Evolutionary conservation across 371 early-diverging fungal species (phyloP).

Genomic region (Rhizopus delemar): DNA sequence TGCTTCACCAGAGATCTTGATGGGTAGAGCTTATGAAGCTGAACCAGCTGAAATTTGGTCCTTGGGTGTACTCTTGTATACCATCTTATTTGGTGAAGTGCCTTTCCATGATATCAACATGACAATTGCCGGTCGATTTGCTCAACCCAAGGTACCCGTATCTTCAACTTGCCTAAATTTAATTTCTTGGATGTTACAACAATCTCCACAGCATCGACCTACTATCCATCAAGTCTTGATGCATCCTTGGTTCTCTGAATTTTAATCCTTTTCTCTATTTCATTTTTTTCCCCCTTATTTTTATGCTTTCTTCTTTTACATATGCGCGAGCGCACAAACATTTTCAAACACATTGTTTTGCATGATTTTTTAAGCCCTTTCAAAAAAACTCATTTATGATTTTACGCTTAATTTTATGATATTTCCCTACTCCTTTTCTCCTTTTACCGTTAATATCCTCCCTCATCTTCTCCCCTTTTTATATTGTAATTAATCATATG

Average conservation of each 20-base stretch:
- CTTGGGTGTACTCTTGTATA: conserved; percentile 76
- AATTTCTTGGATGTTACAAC: conserved; percentile 66
- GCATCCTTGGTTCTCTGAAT: conserved; percentile 64
- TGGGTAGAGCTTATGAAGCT: conserved; percentile 67
- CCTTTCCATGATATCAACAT: conserved; percentile 66
- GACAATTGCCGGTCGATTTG: conserved; percentile 47
- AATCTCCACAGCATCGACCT: conserved; percentile 56
- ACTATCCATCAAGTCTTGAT: conserved; percentile 61
- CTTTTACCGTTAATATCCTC: too few species aligned
- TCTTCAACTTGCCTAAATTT: conserved; percentile 59
- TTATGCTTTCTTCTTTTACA: not conserved
- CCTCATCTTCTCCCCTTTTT: not conserved
- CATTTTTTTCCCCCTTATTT: not conserved
- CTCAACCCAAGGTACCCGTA: conserved; percentile 42
- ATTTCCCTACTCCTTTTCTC: not conserved
- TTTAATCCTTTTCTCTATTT: conserved; percentile 1
- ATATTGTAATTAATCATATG: conserved; percentile 9
- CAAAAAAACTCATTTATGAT: too few species aligned
- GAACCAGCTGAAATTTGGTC: conserved; percentile 85
- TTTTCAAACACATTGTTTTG: conserved; percentile 4
- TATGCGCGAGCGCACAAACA: conserved; percentile 11
- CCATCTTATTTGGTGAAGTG: conserved; percentile 71
- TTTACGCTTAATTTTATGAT: too few species aligned
- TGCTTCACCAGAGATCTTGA: conserved; percentile 82
- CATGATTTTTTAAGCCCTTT: conserved; percentile 3